A percentile compares a stretch with the other conserved stretches of the same genome.
Conservation (phyloP, 1,284 basidiomycete species). For the Fistulinella staudtii region DNA sequence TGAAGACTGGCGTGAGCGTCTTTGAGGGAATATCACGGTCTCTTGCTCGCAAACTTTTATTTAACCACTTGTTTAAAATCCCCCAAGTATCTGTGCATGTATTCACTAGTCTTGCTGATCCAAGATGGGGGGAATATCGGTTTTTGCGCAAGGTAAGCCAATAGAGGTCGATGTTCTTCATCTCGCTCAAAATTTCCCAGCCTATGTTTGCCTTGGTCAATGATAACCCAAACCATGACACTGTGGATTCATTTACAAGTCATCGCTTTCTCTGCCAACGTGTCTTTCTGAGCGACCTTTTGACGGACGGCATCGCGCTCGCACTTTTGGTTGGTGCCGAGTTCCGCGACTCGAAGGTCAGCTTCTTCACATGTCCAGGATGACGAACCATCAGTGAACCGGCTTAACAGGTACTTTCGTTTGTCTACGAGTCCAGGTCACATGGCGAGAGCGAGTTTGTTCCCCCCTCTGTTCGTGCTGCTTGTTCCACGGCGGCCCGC, state of each 20-base stretch:
- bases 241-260: conserved; percentile 14
- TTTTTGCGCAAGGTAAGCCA: conserved; percentile 37
- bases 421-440: conserved; percentile 42
- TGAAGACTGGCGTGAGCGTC: conserved; percentile 35
- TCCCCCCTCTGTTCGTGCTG: conserved; percentile 9
- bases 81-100: conserved; percentile 37
- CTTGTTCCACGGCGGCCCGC: conserved; percentile 3
- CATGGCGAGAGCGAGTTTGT: conserved; percentile 7
- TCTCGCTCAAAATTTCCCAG: conserved; percentile 30
- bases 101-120: conserved; percentile 46
- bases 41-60: conserved; percentile 50
- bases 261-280: conserved; percentile 46
- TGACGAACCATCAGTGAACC: not conserved
- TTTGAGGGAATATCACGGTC: conserved; percentile 44
- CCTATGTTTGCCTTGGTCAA: conserved; percentile 65
- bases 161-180: not conserved
- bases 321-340: conserved; percentile 48
- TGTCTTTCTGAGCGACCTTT: conserved; percentile 44
- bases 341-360: conserved; percentile 63
- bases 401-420: conserved; percentile 41
- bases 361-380: not conserved
- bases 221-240: conserved; percentile 42
- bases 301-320: conserved; percentile 48
- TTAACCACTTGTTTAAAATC: conserved; percentile 45
- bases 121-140: conserved; percentile 47